A percentile compares a stretch with the other conserved stretches of the same genome.
These are phyloP conservation scores for Eimeria falciformis DNA, from an alignment of 169 alveolate species.

Conservation along the genomic window DNA sequence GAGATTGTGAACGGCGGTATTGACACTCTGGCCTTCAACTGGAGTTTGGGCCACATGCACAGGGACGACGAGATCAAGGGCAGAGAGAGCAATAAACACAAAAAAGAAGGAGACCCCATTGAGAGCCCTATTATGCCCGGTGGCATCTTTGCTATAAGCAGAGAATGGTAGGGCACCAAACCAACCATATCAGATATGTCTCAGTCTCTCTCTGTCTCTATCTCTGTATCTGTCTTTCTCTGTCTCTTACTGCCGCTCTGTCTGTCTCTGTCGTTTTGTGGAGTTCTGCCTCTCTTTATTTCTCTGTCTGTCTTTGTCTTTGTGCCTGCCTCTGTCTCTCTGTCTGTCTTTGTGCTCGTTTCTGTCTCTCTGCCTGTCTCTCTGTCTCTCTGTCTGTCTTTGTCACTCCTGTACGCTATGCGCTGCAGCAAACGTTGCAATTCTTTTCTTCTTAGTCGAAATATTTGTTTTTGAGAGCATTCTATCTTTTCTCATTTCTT, in stretches of 20 bases:
- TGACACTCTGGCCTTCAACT: constrained; percentile 45
- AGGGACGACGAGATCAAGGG: not conserved
- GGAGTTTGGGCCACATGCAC: constrained; percentile 53
- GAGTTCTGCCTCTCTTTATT: not conserved
- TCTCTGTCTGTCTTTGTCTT: not conserved
- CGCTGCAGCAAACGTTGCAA: too few species aligned
- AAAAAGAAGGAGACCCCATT: constrained; percentile 66
- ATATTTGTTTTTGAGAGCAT: not conserved
- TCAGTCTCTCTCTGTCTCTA: not conserved
- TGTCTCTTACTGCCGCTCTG: not conserved
- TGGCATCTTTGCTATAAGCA: constrained; percentile 79
- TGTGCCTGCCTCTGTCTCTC: not conserved
- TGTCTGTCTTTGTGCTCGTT: not conserved
- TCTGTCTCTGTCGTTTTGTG: not conserved
- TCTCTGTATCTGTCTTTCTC: not conserved
- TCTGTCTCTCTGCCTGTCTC: not conserved
- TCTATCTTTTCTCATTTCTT: not conserved
- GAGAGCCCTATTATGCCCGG: constrained; percentile 83
- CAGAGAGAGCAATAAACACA: constrained; percentile 17
- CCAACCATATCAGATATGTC: not conserved
- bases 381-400: not conserved
- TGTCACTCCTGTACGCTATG: not conserved
- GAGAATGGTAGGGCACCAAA: constrained; percentile 59
- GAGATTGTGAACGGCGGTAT: constrained; percentile 21
- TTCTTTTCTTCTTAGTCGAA: not conserved